Percentiles rank a stretch among this genome's conserved stretches.
Conservation (phyloP, 2,329 filamentous ascomycete species). For the Berkeleyomyces rouxiae region DNA sequence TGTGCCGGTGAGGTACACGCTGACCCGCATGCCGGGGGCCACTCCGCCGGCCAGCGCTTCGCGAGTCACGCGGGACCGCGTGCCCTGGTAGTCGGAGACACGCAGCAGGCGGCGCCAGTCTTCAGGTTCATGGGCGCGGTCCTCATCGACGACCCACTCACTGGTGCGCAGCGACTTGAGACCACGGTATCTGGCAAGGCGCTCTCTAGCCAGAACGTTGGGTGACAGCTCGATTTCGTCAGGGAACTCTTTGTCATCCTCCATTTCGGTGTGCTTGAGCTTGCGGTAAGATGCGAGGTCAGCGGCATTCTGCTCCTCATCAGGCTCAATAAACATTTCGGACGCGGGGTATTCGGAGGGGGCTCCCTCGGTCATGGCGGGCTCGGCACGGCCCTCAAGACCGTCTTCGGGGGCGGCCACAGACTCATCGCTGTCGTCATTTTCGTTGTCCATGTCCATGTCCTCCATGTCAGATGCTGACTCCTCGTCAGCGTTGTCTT, state of each 20-base stretch:
- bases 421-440: slow-evolving; percentile 38
- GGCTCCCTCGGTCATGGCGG: slow-evolving; percentile 53
- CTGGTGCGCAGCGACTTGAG: slow-evolving; percentile 82
- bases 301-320: slow-evolving; percentile 63
- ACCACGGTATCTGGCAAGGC: slow-evolving; percentile 72
- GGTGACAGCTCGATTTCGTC: slow-evolving; percentile 94
- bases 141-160: slow-evolving; percentile 76
- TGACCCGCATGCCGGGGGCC: slow-evolving; percentile 64
- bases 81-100: slow-evolving; percentile 76
- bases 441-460: slow-evolving; percentile 42
- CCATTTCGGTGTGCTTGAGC: slow-evolving; percentile 60
- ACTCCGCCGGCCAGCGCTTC: slow-evolving; percentile 86
- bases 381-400: slow-evolving; percentile 49
- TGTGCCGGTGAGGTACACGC: slow-evolving; percentile 51
- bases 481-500: slow-evolving; percentile 61
- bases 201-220: slow-evolving; percentile 68
- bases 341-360: slow-evolving; percentile 86
- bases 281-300: slow-evolving; percentile 69
- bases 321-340: slow-evolving; percentile 73
- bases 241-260: slow-evolving; percentile 88
- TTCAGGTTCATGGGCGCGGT: slow-evolving; percentile 70
- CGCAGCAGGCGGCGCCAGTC: slow-evolving; percentile 78
- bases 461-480: slow-evolving; percentile 62
- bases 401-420: slow-evolving; percentile 66
- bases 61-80: slow-evolving; percentile 56